A percentile compares a stretch with the other conserved stretches of the same genome.
Evolutionary conservation across 257 asterid species (phyloP).

Genomic region (Capsicum chinense): DNA sequence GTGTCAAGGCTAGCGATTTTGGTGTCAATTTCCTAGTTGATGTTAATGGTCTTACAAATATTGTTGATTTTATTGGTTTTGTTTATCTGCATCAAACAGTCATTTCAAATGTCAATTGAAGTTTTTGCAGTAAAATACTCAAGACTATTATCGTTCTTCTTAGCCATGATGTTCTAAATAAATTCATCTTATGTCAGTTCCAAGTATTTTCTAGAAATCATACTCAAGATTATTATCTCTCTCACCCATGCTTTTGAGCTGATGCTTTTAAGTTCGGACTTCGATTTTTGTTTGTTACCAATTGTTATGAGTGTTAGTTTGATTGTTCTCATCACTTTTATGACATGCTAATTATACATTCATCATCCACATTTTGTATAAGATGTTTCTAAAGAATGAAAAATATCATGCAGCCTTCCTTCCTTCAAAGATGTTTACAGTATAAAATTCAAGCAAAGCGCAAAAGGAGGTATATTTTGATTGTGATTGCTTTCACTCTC

Average conservation of each 20-base stretch:
- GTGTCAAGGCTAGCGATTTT: neutral
- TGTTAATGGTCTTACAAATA: conserved; percentile 1
- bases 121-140: neutral
- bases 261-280: neutral
- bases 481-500: neutral
- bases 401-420: conserved; percentile 74
- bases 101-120: conserved; percentile 17
- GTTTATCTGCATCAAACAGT: conserved; percentile 1
- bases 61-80: conserved; percentile 21
- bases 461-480: conserved; percentile 64
- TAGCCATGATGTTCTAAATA: neutral
- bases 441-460: conserved; percentile 88
- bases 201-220: neutral
- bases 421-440: conserved; percentile 78
- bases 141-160: neutral
- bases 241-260: neutral
- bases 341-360: conserved; percentile 9
- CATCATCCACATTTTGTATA: conserved; percentile 23
- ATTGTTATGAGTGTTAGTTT: neutral
- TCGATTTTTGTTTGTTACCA: neutral
- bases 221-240: conserved; percentile 11
- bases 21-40: conserved; percentile 17
- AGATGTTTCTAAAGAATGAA: conserved; percentile 44
- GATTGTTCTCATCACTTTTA: neutral
- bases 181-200: conserved; percentile 3